These are phyloP conservation scores for Coemansia sp. DNA, from an alignment of 192 early-diverging fungal genomes.

Conservation along the genomic window DNA sequence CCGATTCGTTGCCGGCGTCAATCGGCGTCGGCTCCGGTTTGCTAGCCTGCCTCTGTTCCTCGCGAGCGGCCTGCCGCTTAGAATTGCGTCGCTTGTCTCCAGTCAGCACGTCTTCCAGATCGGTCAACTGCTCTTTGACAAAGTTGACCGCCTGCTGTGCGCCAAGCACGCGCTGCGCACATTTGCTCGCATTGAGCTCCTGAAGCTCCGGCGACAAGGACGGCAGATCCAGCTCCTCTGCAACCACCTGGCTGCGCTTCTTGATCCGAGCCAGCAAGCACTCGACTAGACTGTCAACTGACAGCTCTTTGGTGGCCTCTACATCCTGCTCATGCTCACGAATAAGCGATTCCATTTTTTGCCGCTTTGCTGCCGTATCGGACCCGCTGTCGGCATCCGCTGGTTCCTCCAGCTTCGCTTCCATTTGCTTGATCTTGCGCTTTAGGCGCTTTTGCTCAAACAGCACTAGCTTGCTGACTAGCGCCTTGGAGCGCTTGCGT, in stretches of 20 bases:
- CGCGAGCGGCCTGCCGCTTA: not conserved
- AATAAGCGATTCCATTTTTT: not conserved
- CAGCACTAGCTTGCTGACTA: not conserved
- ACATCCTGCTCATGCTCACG: not conserved
- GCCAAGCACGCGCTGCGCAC: conserved; percentile 7
- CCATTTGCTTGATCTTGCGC: conserved; percentile 2
- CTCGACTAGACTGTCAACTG: conserved; percentile 5
- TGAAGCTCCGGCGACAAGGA: not conserved
- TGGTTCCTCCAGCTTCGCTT: not conserved
- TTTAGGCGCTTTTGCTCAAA: conserved; percentile 10
- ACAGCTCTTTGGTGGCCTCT: not conserved
- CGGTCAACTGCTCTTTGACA: conserved; percentile 3
- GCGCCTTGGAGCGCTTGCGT: not conserved
- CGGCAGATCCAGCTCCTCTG: not conserved
- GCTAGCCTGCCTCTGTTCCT: not conserved
- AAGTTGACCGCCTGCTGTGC: conserved; percentile 4
- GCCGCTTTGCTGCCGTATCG: too few relatives aligned
- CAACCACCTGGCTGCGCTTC: conserved; percentile 2
- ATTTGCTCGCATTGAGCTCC: conserved; percentile 5
- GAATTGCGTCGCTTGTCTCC: not conserved
- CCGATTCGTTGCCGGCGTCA: not conserved
- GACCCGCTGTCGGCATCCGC: conserved; percentile 1
- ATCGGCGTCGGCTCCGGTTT: not conserved
- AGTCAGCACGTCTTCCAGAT: not conserved
- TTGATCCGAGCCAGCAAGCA: conserved; percentile 10